Base-by-base conservation (phyloP, 2,329 filamentous ascomycete genomes). In the Scedosporium boydii region DNA sequence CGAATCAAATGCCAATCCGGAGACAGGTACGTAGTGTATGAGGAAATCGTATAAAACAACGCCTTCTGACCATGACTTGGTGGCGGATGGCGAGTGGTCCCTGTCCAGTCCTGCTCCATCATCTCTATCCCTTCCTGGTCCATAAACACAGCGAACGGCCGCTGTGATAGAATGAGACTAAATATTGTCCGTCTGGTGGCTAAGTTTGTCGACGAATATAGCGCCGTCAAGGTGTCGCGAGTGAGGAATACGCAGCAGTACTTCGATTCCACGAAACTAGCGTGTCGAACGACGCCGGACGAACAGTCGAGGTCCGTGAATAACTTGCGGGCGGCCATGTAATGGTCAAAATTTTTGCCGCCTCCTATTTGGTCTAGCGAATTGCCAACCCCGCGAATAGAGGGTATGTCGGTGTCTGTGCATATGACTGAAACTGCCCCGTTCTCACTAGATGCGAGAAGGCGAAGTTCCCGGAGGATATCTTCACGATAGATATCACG, bases 401-500 rank as follows among this genome's bases (percentile, higher is more conserved):
- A 55, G 10, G 1, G 5, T 12, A 55, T 55, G 48, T 55, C 48
- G 18, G 48, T 12, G 14, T 18, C 21, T n/a, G n/a, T n/a, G n/a
- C n/a, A n/a, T 26, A n/a, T n/a, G 14, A 26, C 18, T 9, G 18
- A 23, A 4, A 26, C 14, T n/a, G 48, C 4, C 7, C 26, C 48
- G 18, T 55, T 55, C 18, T n/a, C 48, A 14, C 48, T 26, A 3
- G 48, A n/a, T 4, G 48, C 18, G 4, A 55, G 48, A 9, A 55
- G 18, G 5, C 48, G 21, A 12, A 62, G 60, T 41, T 62, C 41
- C 7, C 53, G 41, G n/a, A 65, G 62, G 16, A 65, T 62, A 18
- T 53, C 57, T 29, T 63, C 58, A 3, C 64, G 61, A 51, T 65
- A 64, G 27, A 57, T 53, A 34, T 65, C 64, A 41, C 63, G 27